These are phyloP conservation scores for Oehlia diaphana DNA, from an alignment of 192 early-diverging fungal species.

Conservation along the genomic window DNA sequence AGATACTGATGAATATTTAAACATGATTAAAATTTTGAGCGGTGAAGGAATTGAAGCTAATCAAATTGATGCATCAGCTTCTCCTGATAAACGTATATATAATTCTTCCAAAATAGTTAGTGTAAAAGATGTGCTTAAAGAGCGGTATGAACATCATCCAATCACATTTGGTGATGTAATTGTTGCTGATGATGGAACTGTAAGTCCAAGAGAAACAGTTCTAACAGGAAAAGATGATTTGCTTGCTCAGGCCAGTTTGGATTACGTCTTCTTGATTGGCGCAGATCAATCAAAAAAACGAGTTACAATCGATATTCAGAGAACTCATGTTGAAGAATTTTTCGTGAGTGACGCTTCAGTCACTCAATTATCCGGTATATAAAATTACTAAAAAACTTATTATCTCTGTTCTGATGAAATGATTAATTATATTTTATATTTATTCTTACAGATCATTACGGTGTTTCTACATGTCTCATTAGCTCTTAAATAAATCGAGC, in stretches of 20 bases:
- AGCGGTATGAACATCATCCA: slow-evolving; percentile 65
- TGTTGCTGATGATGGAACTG: slow-evolving; percentile 42
- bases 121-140: slow-evolving; percentile 54
- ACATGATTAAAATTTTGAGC: slow-evolving; percentile 58
- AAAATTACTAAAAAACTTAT: background rate
- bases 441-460: slow-evolving; percentile 45
- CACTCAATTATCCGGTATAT: slow-evolving; percentile 45
- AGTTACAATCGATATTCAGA: slow-evolving; percentile 17
- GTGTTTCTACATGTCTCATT: slow-evolving; percentile 7
- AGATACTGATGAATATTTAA: slow-evolving; percentile 50
- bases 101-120: slow-evolving; percentile 2
- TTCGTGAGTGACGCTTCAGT: slow-evolving; percentile 24
- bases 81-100: background rate
- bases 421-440: slow-evolving; percentile 6
- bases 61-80: background rate
- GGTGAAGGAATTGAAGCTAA: slow-evolving; percentile 33
- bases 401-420: background rate
- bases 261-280: slow-evolving; percentile 49
- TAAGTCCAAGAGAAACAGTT: slow-evolving; percentile 58
- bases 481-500: background rate
- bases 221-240: slow-evolving; percentile 55
- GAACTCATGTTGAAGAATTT: slow-evolving; percentile 17
- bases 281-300: background rate
- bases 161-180: slow-evolving; percentile 78
- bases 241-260: slow-evolving; percentile 48